A percentile compares a stretch with the other conserved stretches of the same genome.
These are phyloP conservation scores for Endothia cerciana DNA, from an alignment of 2,329 filamentous ascomycete genomes.

Conservation along the genomic window DNA sequence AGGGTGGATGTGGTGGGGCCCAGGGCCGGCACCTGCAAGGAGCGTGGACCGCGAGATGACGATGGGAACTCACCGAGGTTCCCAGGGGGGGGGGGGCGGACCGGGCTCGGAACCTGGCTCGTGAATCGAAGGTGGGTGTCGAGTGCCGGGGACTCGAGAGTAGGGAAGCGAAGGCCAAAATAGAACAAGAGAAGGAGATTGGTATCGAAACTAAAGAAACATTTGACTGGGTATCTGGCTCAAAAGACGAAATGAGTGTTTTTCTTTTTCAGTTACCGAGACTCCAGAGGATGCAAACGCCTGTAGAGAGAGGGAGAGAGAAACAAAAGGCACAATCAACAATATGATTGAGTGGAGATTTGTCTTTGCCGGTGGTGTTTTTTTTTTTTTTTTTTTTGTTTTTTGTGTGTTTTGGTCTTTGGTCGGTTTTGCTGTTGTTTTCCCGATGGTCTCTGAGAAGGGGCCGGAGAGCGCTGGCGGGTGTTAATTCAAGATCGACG, in stretches of 20 bases:
- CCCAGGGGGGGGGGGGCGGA: constrained; percentile 15
- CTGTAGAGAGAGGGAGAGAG: constrained; percentile 30
- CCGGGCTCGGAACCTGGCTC: constrained; percentile 7
- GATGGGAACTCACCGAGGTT: constrained; percentile 13
- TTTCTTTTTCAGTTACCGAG: constrained; percentile 32
- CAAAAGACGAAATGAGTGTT: constrained; percentile 31
- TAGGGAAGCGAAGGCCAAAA: constrained; percentile 1
- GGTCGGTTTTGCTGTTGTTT: too few species aligned
- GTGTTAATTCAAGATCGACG: constrained; percentile 14
- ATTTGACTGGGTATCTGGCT: constrained; percentile 34
- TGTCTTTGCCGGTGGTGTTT: constrained; percentile 13
- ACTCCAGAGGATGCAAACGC: constrained; percentile 34
- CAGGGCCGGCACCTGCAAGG: constrained; percentile 23
- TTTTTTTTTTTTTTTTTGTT: too few species aligned
- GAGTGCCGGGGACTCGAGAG: constrained; percentile 27
- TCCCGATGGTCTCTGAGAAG: not conserved
- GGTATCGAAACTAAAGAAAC: constrained; percentile 30
- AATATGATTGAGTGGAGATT: constrained; percentile 39
- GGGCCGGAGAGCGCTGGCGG: not conserved
- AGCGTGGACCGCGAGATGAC: constrained; percentile 15
- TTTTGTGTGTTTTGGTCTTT: too few species aligned
- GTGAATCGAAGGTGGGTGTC: constrained; percentile 7
- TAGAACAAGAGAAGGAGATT: constrained; percentile 25
- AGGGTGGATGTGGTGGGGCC: constrained; percentile 21
- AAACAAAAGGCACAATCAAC: constrained; percentile 31